phyloP scores from a whole-genome alignment of 2,329 filamentous ascomycete genomes.

The Aspergillus fumigatus region DNA sequence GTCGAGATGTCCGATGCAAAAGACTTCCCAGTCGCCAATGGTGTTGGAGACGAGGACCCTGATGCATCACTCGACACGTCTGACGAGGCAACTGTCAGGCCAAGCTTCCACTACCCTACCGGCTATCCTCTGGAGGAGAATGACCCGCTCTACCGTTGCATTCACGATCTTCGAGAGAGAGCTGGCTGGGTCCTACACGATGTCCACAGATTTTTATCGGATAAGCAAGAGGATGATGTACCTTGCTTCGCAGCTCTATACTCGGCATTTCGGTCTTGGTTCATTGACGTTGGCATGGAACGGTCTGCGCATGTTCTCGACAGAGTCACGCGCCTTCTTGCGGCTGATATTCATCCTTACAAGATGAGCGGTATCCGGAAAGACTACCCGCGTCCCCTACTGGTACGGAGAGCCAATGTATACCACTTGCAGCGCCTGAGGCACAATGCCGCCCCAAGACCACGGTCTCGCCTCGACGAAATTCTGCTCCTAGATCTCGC shows the following conservation, averaged over 20 bases:
- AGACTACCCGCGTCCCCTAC: slow-evolving; percentile 83
- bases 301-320: slow-evolving; percentile 90
- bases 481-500: slow-evolving; percentile 79
- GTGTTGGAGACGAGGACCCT: slow-evolving; percentile 35
- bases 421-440: slow-evolving; percentile 93
- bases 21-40: slow-evolving; percentile 20
- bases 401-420: slow-evolving; percentile 86
- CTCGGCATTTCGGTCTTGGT: slow-evolving; percentile 90
- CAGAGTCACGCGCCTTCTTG: slow-evolving; percentile 75
- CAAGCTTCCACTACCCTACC: slow-evolving; percentile 81
- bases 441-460: slow-evolving; percentile 83
- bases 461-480: slow-evolving; percentile 87
- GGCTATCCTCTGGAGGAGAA: slow-evolving; percentile 71
- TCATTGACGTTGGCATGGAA: slow-evolving; percentile 95
- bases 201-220: slow-evolving; percentile 77
- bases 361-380: slow-evolving; percentile 92
- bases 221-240: slow-evolving; percentile 90
- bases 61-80: slow-evolving; percentile 52
- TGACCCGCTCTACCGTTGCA: slow-evolving; percentile 63
- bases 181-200: slow-evolving; percentile 76
- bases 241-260: slow-evolving; percentile 91
- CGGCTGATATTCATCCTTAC: slow-evolving; percentile 83
- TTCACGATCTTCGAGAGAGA: slow-evolving; percentile 76
- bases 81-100: slow-evolving; percentile 62
- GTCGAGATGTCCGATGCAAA: slow-evolving; percentile 45